Percentiles rank a stretch among this genome's conserved stretches.
These are phyloP conservation scores for Stevia rebaudiana DNA, from an alignment of 140 eudicot genomes.

Conservation along the genomic window DNA sequence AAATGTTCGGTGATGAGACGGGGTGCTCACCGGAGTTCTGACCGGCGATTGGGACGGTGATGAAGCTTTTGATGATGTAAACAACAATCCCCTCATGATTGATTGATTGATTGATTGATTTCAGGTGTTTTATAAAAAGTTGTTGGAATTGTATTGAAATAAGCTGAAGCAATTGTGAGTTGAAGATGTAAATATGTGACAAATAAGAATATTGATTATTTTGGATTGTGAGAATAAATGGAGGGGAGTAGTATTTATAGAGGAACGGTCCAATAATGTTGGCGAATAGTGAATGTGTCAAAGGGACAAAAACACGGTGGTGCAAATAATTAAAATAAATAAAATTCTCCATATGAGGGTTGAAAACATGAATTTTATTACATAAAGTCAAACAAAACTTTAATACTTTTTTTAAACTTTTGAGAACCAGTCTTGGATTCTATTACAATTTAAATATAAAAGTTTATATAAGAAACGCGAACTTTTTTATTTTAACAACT, in stretches of 20 bases:
- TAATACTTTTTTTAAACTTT: too few relatives aligned
- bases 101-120: too few relatives aligned
- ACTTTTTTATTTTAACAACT: too few relatives aligned
- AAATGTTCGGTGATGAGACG: constrained; percentile 34
- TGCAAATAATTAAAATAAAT: not conserved
- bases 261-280: not conserved
- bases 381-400: constrained; percentile 17
- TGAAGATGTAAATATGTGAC: not conserved
- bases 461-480: too few relatives aligned
- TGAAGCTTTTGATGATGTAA: constrained; percentile 34
- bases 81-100: constrained; percentile 30
- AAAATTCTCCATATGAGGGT: constrained; percentile 13
- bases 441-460: too few relatives aligned
- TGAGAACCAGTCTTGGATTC: too few relatives aligned
- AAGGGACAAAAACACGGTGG: constrained; percentile 15
- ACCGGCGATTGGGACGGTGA: constrained; percentile 42
- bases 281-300: not conserved
- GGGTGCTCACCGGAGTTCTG: constrained; percentile 9
- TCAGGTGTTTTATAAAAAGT: not conserved
- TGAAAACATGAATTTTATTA: not conserved
- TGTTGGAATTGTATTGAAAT: not conserved
- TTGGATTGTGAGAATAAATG: constrained; percentile 2
- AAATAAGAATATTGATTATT: not conserved
- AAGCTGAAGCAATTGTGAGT: not conserved
- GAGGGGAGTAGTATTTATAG: constrained; percentile 19